Percentiles rank a stretch among this genome's conserved stretches.
Evolutionary conservation across 148 eudicot genomes (phyloP).

Genomic region (Arbutus unedo): DNA sequence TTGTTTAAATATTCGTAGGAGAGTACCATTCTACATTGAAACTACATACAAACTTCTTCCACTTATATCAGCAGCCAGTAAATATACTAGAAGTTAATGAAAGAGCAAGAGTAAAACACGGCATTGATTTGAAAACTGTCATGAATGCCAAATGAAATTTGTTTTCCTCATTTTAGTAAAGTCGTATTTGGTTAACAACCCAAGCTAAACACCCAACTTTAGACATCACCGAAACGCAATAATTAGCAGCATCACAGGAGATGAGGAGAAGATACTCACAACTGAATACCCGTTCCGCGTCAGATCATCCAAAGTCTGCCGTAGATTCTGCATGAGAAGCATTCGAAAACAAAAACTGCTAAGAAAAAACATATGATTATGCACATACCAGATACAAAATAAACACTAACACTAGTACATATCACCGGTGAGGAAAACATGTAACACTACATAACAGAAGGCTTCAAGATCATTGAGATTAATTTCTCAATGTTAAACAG

Average conservation of each 20-base stretch:
- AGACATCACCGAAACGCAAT: background rate
- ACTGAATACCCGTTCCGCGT: conserved; percentile 95
- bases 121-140: background rate
- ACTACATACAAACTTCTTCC: background rate
- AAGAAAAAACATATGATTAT: background rate
- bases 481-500: background rate
- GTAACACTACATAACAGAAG: background rate
- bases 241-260: conserved; percentile 8
- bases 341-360: background rate
- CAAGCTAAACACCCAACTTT: background rate
- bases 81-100: background rate
- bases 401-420: background rate
- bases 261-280: conserved; percentile 53
- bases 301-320: conserved; percentile 94
- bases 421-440: background rate
- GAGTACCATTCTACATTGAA: background rate
- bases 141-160: background rate
- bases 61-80: conserved; percentile 4
- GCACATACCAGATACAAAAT: background rate
- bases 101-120: background rate
- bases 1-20: background rate
- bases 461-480: conserved; percentile 11
- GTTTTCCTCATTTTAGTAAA: background rate
- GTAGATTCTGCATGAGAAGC: conserved; percentile 68
- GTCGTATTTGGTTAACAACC: background rate